Evolutionary conservation across 2,329 filamentous ascomycete species (phyloP), one percentile per base, ranked within the genome.

Genomic region (Aspergillus chevalieri): DNA sequence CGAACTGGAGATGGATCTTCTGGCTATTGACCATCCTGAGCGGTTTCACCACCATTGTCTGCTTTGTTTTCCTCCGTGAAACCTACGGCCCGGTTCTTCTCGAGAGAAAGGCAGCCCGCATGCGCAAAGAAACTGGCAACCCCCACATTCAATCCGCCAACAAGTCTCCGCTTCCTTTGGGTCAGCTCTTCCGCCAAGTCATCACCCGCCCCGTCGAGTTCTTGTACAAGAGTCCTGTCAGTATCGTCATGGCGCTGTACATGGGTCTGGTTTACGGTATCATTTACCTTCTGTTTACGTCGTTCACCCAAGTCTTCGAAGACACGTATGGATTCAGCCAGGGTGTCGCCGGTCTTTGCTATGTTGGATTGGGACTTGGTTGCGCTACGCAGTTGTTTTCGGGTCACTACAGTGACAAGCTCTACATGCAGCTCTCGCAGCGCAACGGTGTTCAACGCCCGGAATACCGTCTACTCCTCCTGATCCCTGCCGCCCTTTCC

Each of bases 401-500:
- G 2, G 44, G 44, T 6, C 26, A 41, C 9, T 39, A 15, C 9
- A 46, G 44, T 10, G 44, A 47, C 19, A 38, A 41, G 28, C n/a
- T 47, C 14, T 21, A 43, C 12, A 12, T 24, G 3, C 21, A 36
- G 12, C 28, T 47, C 9, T 38, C 44, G 7, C 7, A 30, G 14
- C 28, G 34, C 3, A 38, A 47, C 12, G 48, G 41, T n/a, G 15
- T 24, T 6, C 30, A 47, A 17, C 50, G 53, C 0, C 79, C 81
- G 0, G 81, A 84, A 55, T 77, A 74, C 52, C 76, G 80, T n/a
- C 67, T 82, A 1, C 78, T 78, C 0, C 64, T 80, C 26, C 74
- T 77, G 62, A 61, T 82, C 10, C 67, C 73, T 0, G 76, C 74
- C 0, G 74, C 73, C 0, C 43, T 80, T 1, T 45, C 80, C 1